These are phyloP conservation scores for Blastobotrys capitulatus DNA, from an alignment of 1,139 yeast species.

Conservation along the genomic window DNA sequence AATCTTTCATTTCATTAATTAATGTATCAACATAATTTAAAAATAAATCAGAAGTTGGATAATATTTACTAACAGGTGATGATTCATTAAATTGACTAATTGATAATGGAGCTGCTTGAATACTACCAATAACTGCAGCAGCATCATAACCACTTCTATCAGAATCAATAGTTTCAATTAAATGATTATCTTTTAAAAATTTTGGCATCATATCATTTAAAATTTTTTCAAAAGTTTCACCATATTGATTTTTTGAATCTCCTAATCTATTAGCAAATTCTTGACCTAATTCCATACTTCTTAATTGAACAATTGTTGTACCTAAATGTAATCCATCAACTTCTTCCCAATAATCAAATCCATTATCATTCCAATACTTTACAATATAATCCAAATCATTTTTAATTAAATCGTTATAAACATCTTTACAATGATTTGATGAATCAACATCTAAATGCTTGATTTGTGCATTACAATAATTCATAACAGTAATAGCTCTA, in stretches of 20 bases:
- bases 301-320: conserved; percentile 67
- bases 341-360: conserved; percentile 96
- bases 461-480: conserved; percentile 46
- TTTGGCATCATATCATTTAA: neutral
- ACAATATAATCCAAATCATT: conserved; percentile 67
- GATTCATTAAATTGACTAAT: neutral
- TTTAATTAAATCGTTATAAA: conserved; percentile 44
- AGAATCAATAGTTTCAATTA: conserved; percentile 63
- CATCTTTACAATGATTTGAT: conserved; percentile 4
- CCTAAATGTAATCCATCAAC: conserved; percentile 68
- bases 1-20: conserved; percentile 57
- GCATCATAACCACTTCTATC: conserved; percentile 71
- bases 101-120: conserved; percentile 24
- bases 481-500: conserved; percentile 58
- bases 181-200: conserved; percentile 40
- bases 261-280: conserved; percentile 37
- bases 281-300: conserved; percentile 60
- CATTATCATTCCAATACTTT: conserved; percentile 55
- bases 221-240: neutral
- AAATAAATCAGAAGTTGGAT: conserved; percentile 4
- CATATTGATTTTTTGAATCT: neutral
- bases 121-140: conserved; percentile 66
- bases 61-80: neutral
- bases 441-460: conserved; percentile 20
- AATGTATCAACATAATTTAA: conserved; percentile 7